Evolutionary conservation across 768 basidiomycete genomes (phyloP).

Genomic region (Lentinus brumalis): DNA sequence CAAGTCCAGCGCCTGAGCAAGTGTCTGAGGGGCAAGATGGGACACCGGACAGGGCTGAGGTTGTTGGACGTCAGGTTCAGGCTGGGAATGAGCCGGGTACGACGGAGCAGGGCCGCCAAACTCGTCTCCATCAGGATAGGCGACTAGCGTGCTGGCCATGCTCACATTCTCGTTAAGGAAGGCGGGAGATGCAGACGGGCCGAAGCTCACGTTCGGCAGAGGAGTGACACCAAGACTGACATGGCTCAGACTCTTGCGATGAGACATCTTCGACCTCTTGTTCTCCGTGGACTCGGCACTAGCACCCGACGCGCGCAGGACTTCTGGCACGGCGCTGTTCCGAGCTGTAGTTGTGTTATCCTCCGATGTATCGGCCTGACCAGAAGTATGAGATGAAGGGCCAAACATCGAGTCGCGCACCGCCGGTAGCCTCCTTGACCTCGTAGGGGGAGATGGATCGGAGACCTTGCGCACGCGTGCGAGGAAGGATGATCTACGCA

Average conservation of each 20-base stretch:
- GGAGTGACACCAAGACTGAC: constrained; percentile 29
- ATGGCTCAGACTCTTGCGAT: constrained; percentile 29
- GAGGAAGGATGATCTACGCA: constrained; percentile 10
- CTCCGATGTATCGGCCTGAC: not conserved
- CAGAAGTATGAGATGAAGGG: not conserved
- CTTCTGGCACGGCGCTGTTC: constrained; percentile 5
- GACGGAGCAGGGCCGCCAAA: constrained; percentile 3
- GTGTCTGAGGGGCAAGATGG: not conserved
- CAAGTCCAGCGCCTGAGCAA: constrained; percentile 10
- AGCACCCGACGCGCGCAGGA: constrained; percentile 6
- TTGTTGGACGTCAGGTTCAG: not conserved
- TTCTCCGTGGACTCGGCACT: constrained; percentile 2
- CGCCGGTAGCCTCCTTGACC: not conserved
- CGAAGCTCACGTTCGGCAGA: constrained; percentile 27
- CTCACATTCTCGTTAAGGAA: constrained; percentile 25
- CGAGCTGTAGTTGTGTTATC: not conserved
- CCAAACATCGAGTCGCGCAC: constrained; percentile 5
- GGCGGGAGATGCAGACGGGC: constrained; percentile 19
- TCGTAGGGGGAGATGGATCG: constrained; percentile 12
- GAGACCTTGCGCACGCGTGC: constrained; percentile 16
- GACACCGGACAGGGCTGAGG: not conserved
- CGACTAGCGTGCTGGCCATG: constrained; percentile 24
- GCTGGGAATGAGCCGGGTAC: not conserved
- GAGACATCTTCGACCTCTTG: constrained; percentile 12
- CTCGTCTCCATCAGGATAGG: constrained; percentile 5